Percentiles rank a stretch among this genome's conserved stretches.
Evolutionary conservation across 2,329 filamentous ascomycete species (phyloP).

Genomic region (Emergomyces orientalis): DNA sequence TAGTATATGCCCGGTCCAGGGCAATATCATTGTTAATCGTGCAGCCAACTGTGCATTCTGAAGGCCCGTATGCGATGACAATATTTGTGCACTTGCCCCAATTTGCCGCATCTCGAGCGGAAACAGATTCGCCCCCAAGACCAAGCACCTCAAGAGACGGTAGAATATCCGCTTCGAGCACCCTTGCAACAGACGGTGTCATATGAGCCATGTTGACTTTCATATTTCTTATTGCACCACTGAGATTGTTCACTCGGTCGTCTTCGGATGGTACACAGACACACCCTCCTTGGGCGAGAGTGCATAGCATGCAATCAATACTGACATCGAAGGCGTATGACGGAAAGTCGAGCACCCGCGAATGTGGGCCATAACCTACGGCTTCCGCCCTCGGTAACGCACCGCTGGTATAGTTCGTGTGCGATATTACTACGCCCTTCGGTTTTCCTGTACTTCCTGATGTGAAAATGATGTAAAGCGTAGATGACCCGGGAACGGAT

Average conservation of each 20-base stretch:
- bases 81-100: constrained; percentile 37
- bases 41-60: constrained; percentile 36
- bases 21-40: constrained; percentile 31
- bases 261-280: constrained; percentile 49
- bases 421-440: constrained; percentile 54
- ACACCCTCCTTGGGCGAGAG: constrained; percentile 48
- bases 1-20: constrained; percentile 28
- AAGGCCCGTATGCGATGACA: constrained; percentile 38
- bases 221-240: constrained; percentile 42
- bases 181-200: constrained; percentile 50
- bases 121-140: constrained; percentile 39
- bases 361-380: constrained; percentile 40
- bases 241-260: constrained; percentile 43
- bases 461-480: constrained; percentile 52
- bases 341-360: constrained; percentile 52
- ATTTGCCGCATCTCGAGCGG: constrained; percentile 32
- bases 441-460: constrained; percentile 47
- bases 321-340: constrained; percentile 48
- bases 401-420: constrained; percentile 49
- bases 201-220: constrained; percentile 48
- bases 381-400: constrained; percentile 45
- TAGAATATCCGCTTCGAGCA: constrained; percentile 36
- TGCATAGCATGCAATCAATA: constrained; percentile 47
- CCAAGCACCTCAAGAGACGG: constrained; percentile 33
- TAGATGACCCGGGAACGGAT: constrained; percentile 12